phyloP scores from a whole-genome alignment of 2,329 filamentous ascomycete genomes.

The Xylaria sp. region DNA sequence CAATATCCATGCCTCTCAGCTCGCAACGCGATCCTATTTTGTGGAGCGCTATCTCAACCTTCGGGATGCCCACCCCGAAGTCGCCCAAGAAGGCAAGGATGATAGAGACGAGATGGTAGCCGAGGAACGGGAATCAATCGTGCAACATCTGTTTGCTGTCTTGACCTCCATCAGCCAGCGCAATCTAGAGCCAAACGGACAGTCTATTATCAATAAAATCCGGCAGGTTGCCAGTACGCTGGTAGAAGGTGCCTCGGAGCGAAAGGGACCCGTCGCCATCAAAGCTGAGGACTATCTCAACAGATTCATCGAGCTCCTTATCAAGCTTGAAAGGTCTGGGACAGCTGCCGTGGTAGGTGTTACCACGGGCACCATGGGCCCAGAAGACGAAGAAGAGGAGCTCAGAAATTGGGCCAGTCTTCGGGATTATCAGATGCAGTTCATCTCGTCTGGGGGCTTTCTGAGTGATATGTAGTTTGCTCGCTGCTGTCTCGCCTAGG shows the following conservation, averaged over 20 bases:
- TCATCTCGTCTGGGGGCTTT: constrained; percentile 73
- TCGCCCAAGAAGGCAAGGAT: constrained; percentile 43
- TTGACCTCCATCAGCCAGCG: constrained; percentile 82
- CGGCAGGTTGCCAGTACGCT: constrained; percentile 85
- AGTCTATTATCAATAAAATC: constrained; percentile 82
- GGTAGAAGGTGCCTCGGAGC: constrained; percentile 67
- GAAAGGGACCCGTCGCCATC: constrained; percentile 62
- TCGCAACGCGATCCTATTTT: constrained; percentile 84
- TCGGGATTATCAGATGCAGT: constrained; percentile 79
- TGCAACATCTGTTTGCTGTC: constrained; percentile 80
- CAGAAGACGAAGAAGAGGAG: constrained; percentile 78
- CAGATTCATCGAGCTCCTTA: constrained; percentile 78
- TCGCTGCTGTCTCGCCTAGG: neutral
- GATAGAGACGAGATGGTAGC: constrained; percentile 71
- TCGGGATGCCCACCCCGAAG: constrained; percentile 69
- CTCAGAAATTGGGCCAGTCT: constrained; percentile 81
- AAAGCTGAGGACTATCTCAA: constrained; percentile 77
- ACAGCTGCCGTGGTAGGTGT: constrained; percentile 52
- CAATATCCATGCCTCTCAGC: constrained; percentile 85
- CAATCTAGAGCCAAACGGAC: constrained; percentile 80
- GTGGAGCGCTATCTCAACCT: constrained; percentile 88
- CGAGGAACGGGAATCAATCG: constrained; percentile 81
- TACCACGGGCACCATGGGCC: constrained; percentile 54
- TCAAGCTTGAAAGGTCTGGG: constrained; percentile 76
- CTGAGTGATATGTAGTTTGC: constrained; percentile 36